Evolutionary conservation across 257 asterid species (phyloP), one percentile per base, ranked within the genome.

Genomic region (Gynochthodes officinalis): DNA sequence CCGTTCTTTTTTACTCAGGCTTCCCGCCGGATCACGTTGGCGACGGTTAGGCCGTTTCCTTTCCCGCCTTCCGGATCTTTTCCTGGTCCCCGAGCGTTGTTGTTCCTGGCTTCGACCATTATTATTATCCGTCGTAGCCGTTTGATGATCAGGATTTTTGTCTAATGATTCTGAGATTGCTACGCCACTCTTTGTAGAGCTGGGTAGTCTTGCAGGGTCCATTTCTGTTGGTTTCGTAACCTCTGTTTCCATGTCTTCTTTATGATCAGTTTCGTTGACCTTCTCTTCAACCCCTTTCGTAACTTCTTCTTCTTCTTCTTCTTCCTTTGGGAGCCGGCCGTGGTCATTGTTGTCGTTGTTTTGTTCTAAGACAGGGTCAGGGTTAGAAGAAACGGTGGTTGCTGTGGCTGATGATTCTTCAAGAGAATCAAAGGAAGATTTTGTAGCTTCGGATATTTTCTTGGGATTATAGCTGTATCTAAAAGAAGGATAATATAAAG

Each of bases 401-500:
- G 50, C 16, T 6, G 2, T 37, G 67, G 53, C 30, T 7, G 57
- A 25, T 13, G 70, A 52, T 7, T 27, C 55, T 28, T 57, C 44
- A 0, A 59, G 60, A 13, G 70, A 33, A 65, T 16, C 59, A 30
- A 65, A 42, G 21, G 75, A 64, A 28, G 46, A 52, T 9, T 81
- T 35, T 7, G 30, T 35, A 21, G 83, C 40, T 57, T 64, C 83
- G 42, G 81, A 54, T 5, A 69, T 27, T 65, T 76, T 80, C 60
- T 75, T 78, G 11, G 76, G 75, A 28, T 15, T 43, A 25, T 1
- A 5, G 21, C 80, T 75, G 53, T 78, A 77, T 32, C 72, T 54
- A 1, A 77, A 30, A 48, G 76, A 43, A 27, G 88, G 84, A 78
- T 75, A 80, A 66, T 81, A 89, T 10, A 90, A 32, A 32, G 90